Evolutionary conservation across 1,284 basidiomycete species (phyloP), one percentile per base, ranked within the genome.

Genomic region (Phlebopus sp.): DNA sequence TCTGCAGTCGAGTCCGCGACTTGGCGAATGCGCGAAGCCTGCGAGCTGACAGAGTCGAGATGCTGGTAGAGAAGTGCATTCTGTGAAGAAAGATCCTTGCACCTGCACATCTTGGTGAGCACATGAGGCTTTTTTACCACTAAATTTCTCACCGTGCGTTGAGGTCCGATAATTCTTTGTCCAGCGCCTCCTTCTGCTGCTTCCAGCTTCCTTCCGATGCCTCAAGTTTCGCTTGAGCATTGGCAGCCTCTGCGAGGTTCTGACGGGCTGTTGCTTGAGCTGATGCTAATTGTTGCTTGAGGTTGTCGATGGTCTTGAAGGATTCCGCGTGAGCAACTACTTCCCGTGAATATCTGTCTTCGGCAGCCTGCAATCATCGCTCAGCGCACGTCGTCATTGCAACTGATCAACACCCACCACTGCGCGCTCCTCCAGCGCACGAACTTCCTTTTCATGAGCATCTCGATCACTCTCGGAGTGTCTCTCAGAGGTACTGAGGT

Each of bases 321-420:
- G 87, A 78, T 42, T 92, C 85, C 0, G 90, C 91, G 64, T 94
- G 92, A 1, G 86, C 75, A 21, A 93, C 68, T n/a, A 93, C 78
- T 60, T 92, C 90, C 35, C 83, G 76, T 15, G 84, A 78, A 57
- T 92, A 93, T 48, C 86, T 82, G 47, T 87, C 83, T 63, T 94
- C 89, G 1, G 90, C 89, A 55, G 84, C 79, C 81, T 90, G 47
- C 1, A 14, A 18, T 27, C 4, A 14, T 13, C 14, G 2, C 3
- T 52, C 4, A 51, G 43, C 45, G 8, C 10, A 37, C 37, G 8
- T 1, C 31, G 11, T 44, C n/a, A 36, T 29, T 11, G 11, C 3
- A 7, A 5, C 42, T 1, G 38, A 43, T 18, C 32, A 31, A 34
- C 25, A 55, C 64, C 25, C 54, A 85, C 86, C 70, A 84, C 82